These are phyloP conservation scores for Aphanomyces euteiches DNA, from an alignment of 352 stramenopile species.

Conservation along the genomic window DNA sequence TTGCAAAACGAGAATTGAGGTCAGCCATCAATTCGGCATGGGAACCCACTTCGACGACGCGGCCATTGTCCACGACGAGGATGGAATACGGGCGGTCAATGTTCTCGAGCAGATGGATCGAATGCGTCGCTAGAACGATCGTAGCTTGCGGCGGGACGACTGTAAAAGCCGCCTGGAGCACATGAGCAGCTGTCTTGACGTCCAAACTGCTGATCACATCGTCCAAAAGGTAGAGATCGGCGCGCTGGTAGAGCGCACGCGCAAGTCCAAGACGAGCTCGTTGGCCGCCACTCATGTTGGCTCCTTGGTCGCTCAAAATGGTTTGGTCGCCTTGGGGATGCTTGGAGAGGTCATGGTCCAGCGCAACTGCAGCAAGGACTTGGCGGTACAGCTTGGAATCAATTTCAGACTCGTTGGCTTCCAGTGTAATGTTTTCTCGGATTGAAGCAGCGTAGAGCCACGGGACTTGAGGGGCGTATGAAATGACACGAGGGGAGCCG, in stretches of 20 bases:
- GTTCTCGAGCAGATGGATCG: conserved; percentile 56
- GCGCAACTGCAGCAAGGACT: conserved; percentile 62
- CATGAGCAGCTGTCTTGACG: conserved; percentile 45
- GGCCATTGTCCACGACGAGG: conserved; percentile 56
- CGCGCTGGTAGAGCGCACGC: conserved; percentile 67
- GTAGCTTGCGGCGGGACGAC: conserved; percentile 49
- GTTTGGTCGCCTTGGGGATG: conserved; percentile 46
- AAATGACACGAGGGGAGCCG: conserved; percentile 30
- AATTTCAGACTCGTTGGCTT: conserved; percentile 32
- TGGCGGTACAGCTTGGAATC: conserved; percentile 45
- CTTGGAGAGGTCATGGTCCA: conserved; percentile 59
- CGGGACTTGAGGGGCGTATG: conserved; percentile 73
- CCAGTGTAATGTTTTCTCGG: conserved; percentile 61
- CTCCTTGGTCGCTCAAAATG: conserved; percentile 64
- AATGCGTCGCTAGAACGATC: conserved; percentile 77
- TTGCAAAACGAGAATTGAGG: not conserved
- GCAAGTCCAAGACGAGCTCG: conserved; percentile 78
- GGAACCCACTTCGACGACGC: conserved; percentile 45
- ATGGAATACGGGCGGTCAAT: conserved; percentile 44
- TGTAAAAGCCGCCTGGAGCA: conserved; percentile 50
- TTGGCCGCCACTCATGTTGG: conserved; percentile 85
- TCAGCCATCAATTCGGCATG: conserved; percentile 33
- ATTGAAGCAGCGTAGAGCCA: conserved; percentile 70
- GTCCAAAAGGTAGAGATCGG: conserved; percentile 80
- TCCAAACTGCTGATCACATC: conserved; percentile 85